phyloP scores from a whole-genome alignment of 2,329 filamentous ascomycete genomes.

The Fusarium nematophilum region DNA sequence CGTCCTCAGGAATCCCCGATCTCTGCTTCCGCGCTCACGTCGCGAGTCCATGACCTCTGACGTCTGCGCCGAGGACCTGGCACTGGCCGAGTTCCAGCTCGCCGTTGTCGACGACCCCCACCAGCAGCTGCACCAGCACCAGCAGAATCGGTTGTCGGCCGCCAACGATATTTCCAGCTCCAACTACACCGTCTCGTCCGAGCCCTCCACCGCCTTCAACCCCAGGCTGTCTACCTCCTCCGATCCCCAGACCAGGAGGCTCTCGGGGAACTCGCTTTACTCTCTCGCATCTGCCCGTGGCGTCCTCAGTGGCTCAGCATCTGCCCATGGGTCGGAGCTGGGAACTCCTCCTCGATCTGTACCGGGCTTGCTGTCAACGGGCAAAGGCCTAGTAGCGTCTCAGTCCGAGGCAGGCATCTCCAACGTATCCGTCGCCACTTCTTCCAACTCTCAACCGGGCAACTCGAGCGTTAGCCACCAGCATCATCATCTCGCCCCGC shows the following conservation, averaged over 20 bases:
- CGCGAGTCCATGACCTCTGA: slow-evolving; percentile 57
- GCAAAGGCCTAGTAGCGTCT: slow-evolving; percentile 53
- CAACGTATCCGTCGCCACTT: slow-evolving; percentile 65
- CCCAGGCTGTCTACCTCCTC: slow-evolving; percentile 56
- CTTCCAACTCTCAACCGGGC: slow-evolving; percentile 53
- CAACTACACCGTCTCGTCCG: slow-evolving; percentile 55
- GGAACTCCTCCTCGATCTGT: slow-evolving; percentile 55
- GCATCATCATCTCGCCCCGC: slow-evolving; percentile 55
- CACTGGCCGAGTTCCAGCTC: slow-evolving; percentile 53
- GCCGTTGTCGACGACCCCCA: slow-evolving; percentile 61
- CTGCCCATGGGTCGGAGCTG: slow-evolving; percentile 64
- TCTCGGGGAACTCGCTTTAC: slow-evolving; percentile 79
- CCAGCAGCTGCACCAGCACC: slow-evolving; percentile 52
- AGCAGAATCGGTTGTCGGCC: slow-evolving; percentile 54
- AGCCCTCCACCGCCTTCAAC: slow-evolving; percentile 58
- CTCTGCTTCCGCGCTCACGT: slow-evolving; percentile 55
- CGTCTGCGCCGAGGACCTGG: slow-evolving; percentile 53
- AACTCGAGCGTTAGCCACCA: slow-evolving; percentile 55
- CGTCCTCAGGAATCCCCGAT: slow-evolving; percentile 53
- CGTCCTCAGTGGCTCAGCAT: slow-evolving; percentile 60
- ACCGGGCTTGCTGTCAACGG: slow-evolving; percentile 60
- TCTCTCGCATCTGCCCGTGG: slow-evolving; percentile 73
- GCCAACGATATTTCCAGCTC: slow-evolving; percentile 41
- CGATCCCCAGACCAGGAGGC: slow-evolving; percentile 69
- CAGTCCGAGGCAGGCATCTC: slow-evolving; percentile 64